phyloP scores from a whole-genome alignment of 371 early-diverging fungal species.

The Mortierella sp. region DNA sequence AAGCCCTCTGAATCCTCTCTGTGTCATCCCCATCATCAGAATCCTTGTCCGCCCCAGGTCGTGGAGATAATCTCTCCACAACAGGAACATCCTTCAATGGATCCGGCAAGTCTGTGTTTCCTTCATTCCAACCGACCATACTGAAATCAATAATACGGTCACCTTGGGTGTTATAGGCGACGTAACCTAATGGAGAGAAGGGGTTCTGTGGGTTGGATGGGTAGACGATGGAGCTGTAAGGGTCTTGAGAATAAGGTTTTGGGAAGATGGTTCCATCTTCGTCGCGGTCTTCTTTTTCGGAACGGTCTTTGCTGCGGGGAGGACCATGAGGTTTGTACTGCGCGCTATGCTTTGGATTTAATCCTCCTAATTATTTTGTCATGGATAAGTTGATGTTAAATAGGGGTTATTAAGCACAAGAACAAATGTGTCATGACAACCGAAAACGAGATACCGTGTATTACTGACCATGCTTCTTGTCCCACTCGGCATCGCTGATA shows the following conservation, averaged over 20 bases:
- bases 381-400: too few relatives aligned
- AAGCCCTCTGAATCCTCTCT: constrained; percentile 60
- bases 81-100: constrained; percentile 35
- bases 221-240: constrained; percentile 42
- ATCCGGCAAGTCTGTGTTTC: constrained; percentile 55
- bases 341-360: constrained; percentile 28
- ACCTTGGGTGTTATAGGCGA: constrained; percentile 61
- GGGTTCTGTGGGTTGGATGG: constrained; percentile 11
- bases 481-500: constrained; percentile 24
- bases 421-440: too few relatives aligned
- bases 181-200: constrained; percentile 52
- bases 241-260: constrained; percentile 17
- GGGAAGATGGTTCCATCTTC: constrained; percentile 46
- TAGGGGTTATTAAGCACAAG: too few relatives aligned
- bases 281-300: constrained; percentile 28
- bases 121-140: constrained; percentile 65
- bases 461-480: constrained; percentile 34
- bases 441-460: background rate
- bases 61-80: constrained; percentile 39
- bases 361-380: constrained; percentile 25
- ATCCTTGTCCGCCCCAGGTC: constrained; percentile 29
- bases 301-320: background rate
- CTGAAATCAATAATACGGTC: constrained; percentile 67
- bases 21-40: constrained; percentile 58
- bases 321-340: background rate